Conservation (phyloP, 495 filamentous ascomycete genomes). For the Hyphodiscus hymeniophilus region DNA sequence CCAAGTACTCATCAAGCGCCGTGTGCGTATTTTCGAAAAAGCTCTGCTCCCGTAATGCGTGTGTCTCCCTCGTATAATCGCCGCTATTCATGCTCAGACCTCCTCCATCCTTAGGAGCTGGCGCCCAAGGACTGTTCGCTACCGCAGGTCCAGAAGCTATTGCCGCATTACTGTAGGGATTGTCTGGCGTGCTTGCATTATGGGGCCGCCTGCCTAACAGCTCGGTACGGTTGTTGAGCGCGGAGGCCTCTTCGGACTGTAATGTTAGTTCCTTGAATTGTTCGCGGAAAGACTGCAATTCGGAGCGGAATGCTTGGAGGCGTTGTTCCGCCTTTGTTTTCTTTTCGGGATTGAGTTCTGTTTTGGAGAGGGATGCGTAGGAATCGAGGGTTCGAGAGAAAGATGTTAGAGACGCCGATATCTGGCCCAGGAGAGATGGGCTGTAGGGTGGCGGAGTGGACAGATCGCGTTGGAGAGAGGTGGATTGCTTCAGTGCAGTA, state of each 20-base stretch:
- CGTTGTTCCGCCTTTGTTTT: conserved; percentile 85
- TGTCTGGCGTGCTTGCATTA: conserved; percentile 81
- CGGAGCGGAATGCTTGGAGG: conserved; percentile 74
- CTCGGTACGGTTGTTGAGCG: conserved; percentile 68
- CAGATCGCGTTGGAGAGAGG: conserved; percentile 77
- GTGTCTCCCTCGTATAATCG: conserved; percentile 62
- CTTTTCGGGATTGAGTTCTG: conserved; percentile 78
- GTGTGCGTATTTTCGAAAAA: conserved; percentile 74
- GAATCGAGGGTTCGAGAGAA: conserved; percentile 90
- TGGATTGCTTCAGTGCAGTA: conserved; percentile 88
- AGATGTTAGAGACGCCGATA: conserved; percentile 79
- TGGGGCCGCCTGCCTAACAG: conserved; percentile 87
- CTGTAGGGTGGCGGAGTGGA: conserved; percentile 42
- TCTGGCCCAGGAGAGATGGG: conserved; percentile 58
- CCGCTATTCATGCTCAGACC: conserved; percentile 32
- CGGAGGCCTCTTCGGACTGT: conserved; percentile 65
- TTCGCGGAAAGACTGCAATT: conserved; percentile 68
- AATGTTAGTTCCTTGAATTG: conserved; percentile 70
- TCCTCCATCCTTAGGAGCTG: conserved; percentile 1
- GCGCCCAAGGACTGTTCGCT: conserved; percentile 15
- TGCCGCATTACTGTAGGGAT: conserved; percentile 70
- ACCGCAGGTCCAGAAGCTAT: conserved; percentile 12
- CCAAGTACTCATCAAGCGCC: conserved; percentile 88
- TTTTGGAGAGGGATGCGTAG: conserved; percentile 76
- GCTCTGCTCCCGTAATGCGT: conserved; percentile 82